Evolutionary conservation across 2,329 filamentous ascomycete genomes (phyloP), one percentile per base, ranked within the genome.

Genomic region (Fusarium sp.): DNA sequence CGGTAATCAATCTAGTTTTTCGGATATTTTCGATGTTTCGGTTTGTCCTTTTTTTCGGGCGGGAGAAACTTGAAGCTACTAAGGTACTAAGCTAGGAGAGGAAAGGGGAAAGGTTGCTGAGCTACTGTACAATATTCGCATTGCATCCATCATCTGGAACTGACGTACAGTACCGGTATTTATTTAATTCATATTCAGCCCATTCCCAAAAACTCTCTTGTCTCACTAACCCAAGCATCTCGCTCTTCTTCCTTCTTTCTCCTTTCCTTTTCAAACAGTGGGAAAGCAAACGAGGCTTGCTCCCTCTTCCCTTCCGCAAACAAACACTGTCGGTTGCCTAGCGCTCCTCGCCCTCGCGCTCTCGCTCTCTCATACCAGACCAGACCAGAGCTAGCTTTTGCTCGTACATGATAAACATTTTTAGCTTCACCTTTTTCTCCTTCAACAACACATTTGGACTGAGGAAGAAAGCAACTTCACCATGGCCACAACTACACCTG

Each of bases 401-500:
- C 53, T 38, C 40, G 28, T 45, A 60, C 45, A 46, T 48, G 26
- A 28, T 20, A 38, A 52, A n/a, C 24, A 39, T 4, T 26, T 64
- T 22, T 18, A 39, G 18, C 20, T 24, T 31, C 18, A 10, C n/a
- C 17, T 13, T 22, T 13, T 38, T 17, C 13, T 31, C 40, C 31
- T 26, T 8, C 3, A 36, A 18, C 28, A 2, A 28, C 17, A 7
- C 7, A 20, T n/a, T 42, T 8, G 17, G 24, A 20, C 20, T 13
- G 7, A 22, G 22, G 38, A 56, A 26, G 22, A 57, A 33, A 33
- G 13, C 28, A 15, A 10, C n/a, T n/a, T 17, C 33, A 20, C 13
- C 40, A 71, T 71, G 65, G 58, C 65, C 18, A 62, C 68, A 7
- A 66, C 61, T n/a, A 66, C 56, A 22, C 54, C 60, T 10, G 51